Percentiles rank a stretch among this genome's conserved stretches.
Conservation (phyloP, 1,284 basidiomycete species). For the Rhizoctonia solani region DNA sequence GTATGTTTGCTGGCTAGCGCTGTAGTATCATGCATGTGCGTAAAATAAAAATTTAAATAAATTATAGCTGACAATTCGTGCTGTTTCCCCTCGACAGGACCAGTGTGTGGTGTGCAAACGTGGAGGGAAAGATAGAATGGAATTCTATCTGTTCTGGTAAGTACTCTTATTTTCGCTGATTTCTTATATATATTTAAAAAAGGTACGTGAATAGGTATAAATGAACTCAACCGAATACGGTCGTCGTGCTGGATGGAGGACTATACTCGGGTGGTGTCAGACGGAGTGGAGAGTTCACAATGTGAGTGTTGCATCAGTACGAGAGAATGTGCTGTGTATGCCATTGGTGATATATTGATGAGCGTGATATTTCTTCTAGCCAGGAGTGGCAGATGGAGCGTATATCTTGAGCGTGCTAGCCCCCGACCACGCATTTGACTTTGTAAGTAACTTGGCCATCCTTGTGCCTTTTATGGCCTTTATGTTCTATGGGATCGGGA, state of each 20-base stretch:
- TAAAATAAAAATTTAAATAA: background rate
- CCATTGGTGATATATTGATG: background rate
- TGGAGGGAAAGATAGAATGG: constrained; percentile 36
- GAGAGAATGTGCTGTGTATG: background rate
- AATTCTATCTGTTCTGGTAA: constrained; percentile 34
- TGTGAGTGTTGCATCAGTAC: constrained; percentile 29
- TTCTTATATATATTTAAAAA: background rate
- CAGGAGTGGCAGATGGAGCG: constrained; percentile 34
- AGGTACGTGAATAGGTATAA: constrained; percentile 10
- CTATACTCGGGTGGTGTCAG: constrained; percentile 36
- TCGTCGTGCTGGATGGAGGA: constrained; percentile 39
- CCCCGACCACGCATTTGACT: constrained; percentile 36
- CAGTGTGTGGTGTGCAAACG: constrained; percentile 28
- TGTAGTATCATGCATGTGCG: constrained; percentile 4
- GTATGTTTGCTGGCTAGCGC: constrained; percentile 16
- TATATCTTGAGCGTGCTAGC: constrained; percentile 35
- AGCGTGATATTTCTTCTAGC: background rate
- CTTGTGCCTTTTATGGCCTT: background rate
- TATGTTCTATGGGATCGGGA: background rate
- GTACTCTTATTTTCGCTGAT: background rate
- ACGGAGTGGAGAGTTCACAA: constrained; percentile 35
- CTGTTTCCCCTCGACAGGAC: background rate
- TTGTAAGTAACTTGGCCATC: constrained; percentile 23
- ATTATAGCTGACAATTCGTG: too few species aligned
- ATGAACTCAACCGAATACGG: constrained; percentile 33